Conservation (phyloP, 116 monocot genomes). For the Phalaenopsis hybrid region DNA sequence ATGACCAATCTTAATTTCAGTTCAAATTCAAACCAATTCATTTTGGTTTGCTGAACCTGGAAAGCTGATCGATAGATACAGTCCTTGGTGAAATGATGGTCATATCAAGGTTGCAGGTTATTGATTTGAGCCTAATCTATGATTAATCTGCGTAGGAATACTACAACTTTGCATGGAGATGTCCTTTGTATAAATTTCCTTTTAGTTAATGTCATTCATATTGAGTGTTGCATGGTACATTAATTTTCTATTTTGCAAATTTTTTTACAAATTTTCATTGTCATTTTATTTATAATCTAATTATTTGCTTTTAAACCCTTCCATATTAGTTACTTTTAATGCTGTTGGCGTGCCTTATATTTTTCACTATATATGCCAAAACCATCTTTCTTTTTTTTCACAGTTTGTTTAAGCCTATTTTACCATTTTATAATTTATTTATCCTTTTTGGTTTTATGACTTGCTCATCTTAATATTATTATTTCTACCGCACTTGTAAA, state of each 20-base stretch:
- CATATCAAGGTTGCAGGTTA: neutral
- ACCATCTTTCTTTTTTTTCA: neutral
- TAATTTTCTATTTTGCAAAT: no score
- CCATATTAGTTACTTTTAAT: neutral
- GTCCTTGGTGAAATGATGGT: neutral
- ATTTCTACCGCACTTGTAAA: no score
- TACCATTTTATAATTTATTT: neutral
- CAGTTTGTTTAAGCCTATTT: neutral
- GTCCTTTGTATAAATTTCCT: no score
- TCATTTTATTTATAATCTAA: neutral
- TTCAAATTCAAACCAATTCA: no score
- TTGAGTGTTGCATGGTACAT: no score
- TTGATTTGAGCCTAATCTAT: neutral
- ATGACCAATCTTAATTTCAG: no score
- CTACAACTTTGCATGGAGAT: neutral
- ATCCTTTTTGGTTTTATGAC: neutral
- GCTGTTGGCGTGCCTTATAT: neutral
- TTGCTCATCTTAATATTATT: neutral
- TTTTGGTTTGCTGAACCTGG: no score
- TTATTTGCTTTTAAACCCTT: neutral
- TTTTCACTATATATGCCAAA: neutral
- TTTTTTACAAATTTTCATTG: neutral
- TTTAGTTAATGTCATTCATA: no score
- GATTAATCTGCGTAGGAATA: neutral
- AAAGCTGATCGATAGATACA: neutral